phyloP scores from a whole-genome alignment of 2,329 filamentous ascomycete species.

The Lasiodiplodia citricola region DNA sequence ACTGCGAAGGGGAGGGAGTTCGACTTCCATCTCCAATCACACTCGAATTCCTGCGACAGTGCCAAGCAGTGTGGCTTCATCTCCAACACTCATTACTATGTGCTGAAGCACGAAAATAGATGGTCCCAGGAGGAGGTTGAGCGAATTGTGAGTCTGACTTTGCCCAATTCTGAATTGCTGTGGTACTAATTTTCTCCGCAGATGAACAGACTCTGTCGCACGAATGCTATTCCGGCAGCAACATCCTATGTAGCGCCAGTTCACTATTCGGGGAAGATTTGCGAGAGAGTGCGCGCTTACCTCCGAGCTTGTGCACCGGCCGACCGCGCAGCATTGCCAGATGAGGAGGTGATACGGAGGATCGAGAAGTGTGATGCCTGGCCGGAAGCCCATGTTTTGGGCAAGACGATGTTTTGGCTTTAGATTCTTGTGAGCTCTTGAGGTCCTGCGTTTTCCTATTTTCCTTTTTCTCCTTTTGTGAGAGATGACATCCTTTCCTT shows the following conservation, averaged over 20 bases:
- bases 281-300: not conserved
- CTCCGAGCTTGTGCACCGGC: not conserved
- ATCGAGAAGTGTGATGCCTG: not conserved
- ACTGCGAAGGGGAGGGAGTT: not conserved
- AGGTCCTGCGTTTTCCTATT: not conserved
- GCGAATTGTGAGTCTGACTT: not conserved
- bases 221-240: not conserved
- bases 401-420: conserved; percentile 7
- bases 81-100: not conserved
- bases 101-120: not conserved
- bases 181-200: not conserved
- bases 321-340: not conserved
- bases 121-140: not conserved
- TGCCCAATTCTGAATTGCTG: not conserved
- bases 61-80: not conserved
- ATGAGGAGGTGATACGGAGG: not conserved
- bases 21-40: conserved; percentile 7
- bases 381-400: not conserved
- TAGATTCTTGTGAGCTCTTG: not conserved
- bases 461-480: not conserved
- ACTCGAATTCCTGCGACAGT: not conserved
- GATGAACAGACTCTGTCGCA: not conserved
- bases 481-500: not conserved
- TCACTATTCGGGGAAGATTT: not conserved
- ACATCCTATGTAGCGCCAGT: not conserved